phyloP scores from a whole-genome alignment of 139 green algal species.

The Pedinophyceae sp. region DNA sequence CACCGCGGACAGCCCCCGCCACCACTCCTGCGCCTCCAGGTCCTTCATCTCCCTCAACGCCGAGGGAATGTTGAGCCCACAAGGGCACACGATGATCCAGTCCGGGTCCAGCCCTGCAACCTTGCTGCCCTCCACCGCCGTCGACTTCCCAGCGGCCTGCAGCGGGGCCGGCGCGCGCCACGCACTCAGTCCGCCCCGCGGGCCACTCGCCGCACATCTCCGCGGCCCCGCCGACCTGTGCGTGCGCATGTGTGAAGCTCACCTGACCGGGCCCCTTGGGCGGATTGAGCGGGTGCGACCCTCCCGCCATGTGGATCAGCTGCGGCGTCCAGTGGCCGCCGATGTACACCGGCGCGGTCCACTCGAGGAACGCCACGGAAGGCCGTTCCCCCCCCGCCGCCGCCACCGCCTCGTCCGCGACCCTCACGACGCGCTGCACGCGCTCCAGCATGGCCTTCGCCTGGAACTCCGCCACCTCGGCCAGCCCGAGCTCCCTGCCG shows the following conservation, averaged over 20 bases:
- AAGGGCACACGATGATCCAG: conserved; percentile 59
- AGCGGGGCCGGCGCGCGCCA: no score
- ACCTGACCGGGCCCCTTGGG: conserved; percentile 5
- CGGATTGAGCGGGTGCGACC: conserved; percentile 49
- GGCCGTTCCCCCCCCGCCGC: neutral
- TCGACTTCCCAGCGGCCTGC: conserved; percentile 27
- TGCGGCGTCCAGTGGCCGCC: conserved; percentile 76
- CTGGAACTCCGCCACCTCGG: conserved; percentile 9
- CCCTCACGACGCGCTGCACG: conserved; percentile 9
- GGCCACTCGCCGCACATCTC: no score
- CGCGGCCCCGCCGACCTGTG: no score
- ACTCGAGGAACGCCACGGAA: conserved; percentile 60
- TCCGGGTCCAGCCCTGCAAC: conserved; percentile 42
- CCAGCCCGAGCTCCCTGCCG: conserved; percentile 18
- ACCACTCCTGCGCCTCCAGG: conserved; percentile 21
- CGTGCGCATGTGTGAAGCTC: no score
- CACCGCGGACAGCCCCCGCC: conserved; percentile 45
- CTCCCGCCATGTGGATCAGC: conserved; percentile 65
- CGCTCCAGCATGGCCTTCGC: conserved; percentile 15
- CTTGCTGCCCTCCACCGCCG: conserved; percentile 18
- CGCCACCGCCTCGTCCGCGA: neutral
- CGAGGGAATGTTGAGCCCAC: conserved; percentile 39
- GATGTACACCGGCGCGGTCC: conserved; percentile 58
- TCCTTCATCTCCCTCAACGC: conserved; percentile 7
- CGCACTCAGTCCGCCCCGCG: no score